Evolutionary conservation across 345 rosid species (phyloP).

Genomic region (Eutrema yunnanense): DNA sequence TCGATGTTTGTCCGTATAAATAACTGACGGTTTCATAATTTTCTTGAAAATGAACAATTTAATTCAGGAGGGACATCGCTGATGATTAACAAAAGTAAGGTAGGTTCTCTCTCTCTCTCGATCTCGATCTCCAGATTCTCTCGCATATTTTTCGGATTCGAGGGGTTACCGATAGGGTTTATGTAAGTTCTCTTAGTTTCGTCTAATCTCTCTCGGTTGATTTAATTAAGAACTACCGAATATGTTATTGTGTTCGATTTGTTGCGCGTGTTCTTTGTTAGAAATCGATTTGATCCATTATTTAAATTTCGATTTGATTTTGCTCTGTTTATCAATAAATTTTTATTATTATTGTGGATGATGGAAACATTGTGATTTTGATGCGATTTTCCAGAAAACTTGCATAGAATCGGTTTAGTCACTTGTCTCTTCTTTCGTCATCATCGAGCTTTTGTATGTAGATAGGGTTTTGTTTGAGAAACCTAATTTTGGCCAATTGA

Average conservation of each 20-base stretch:
- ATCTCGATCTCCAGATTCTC: not conserved
- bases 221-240: not conserved
- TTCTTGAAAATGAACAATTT: not conserved
- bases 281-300: not conserved
- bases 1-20: not conserved
- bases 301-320: not conserved
- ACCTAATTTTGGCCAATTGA: not conserved
- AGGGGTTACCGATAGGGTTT: not conserved
- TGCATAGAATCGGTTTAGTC: not conserved
- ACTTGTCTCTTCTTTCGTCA: not conserved
- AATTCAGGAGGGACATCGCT: constrained; percentile 1
- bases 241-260: not conserved
- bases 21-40: not conserved
- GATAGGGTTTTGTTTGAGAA: not conserved
- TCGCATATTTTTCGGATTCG: not conserved
- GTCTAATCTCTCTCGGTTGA: not conserved
- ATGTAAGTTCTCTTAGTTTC: not conserved
- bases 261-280: not conserved
- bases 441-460: not conserved
- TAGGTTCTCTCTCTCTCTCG: not conserved
- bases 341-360: not conserved
- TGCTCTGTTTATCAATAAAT: not conserved
- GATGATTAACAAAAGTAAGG: not conserved
- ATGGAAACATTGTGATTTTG: not conserved
- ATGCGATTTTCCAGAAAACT: not conserved